Evolutionary conservation across 768 basidiomycete species (phyloP).

Genomic region (Tremella fuciformis): DNA sequence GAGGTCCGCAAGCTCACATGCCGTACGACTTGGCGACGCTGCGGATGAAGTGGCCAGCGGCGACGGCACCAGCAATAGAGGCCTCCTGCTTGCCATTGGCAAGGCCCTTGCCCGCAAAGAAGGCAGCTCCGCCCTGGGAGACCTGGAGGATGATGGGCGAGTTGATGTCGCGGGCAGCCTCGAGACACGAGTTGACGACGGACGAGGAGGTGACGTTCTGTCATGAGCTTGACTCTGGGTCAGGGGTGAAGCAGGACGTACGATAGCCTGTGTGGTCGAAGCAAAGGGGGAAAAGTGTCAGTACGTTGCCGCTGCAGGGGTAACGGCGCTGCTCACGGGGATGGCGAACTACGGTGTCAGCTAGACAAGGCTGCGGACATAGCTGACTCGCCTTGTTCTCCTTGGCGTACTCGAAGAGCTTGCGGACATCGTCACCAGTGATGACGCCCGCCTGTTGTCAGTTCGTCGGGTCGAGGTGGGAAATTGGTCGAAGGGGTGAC

Average conservation of each 20-base stretch:
- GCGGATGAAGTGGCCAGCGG: conserved; percentile 88
- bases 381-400: conserved; percentile 66
- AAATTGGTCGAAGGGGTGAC: conserved; percentile 19
- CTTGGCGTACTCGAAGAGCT: conserved; percentile 91
- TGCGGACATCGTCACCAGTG: conserved; percentile 90
- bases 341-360: conserved; percentile 53
- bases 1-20: conserved; percentile 62
- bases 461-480: not conserved
- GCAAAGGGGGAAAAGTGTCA: conserved; percentile 8
- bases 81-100: conserved; percentile 93
- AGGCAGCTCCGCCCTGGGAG: conserved; percentile 94
- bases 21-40: conserved; percentile 85
- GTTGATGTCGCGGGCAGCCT: conserved; percentile 95
- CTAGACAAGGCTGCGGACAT: not conserved
- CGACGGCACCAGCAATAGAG: conserved; percentile 84
- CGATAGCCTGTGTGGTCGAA: conserved; percentile 22
- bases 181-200: conserved; percentile 86
- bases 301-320: conserved; percentile 1
- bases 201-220: conserved; percentile 98
- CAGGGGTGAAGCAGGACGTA: conserved; percentile 12
- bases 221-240: not conserved
- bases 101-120: conserved; percentile 94
- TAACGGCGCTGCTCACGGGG: conserved; percentile 49
- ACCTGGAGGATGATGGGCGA: conserved; percentile 96
- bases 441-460: conserved; percentile 76